phyloP scores from a whole-genome alignment of 768 basidiomycete genomes.

The Paxillus involutus region DNA sequence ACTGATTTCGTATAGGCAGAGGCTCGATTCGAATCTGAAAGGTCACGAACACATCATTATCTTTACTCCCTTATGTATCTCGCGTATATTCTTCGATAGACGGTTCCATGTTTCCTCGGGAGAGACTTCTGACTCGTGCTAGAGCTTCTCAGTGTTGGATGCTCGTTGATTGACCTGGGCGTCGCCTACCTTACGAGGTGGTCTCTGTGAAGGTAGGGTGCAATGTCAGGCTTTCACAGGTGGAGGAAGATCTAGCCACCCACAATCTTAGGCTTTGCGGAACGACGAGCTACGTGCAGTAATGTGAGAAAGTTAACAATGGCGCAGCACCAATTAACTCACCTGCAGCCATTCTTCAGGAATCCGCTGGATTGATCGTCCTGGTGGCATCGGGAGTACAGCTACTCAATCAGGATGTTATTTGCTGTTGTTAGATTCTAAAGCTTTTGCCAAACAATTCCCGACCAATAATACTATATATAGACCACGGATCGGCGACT shows the following conservation, averaged over 20 bases:
- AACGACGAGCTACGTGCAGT: slow-evolving; percentile 24
- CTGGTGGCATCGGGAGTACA: slow-evolving; percentile 9
- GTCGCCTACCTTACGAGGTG: slow-evolving; percentile 44
- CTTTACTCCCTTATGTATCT: slow-evolving; percentile 87
- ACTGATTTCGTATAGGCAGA: slow-evolving; percentile 59
- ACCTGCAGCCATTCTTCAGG: slow-evolving; percentile 31
- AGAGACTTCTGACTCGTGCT: slow-evolving; percentile 78
- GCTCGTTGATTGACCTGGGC: not conserved
- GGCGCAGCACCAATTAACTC: slow-evolving; percentile 3
- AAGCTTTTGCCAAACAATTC: slow-evolving; percentile 31
- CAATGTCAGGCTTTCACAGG: slow-evolving; percentile 19
- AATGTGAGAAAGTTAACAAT: slow-evolving; percentile 13
- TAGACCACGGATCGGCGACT: not conserved
- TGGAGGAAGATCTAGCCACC: slow-evolving; percentile 27
- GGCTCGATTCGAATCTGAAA: slow-evolving; percentile 77
- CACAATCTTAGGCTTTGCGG: slow-evolving; percentile 42
- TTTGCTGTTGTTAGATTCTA: slow-evolving; percentile 34
- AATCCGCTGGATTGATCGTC: slow-evolving; percentile 6
- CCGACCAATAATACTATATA: too few species aligned
- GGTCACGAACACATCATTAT: slow-evolving; percentile 83
- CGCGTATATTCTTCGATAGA: slow-evolving; percentile 81
- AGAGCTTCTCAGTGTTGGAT: slow-evolving; percentile 6
- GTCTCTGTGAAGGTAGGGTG: slow-evolving; percentile 34
- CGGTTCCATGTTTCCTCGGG: slow-evolving; percentile 82
- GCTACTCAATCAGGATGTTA: slow-evolving; percentile 17